Base-by-base conservation (phyloP, 2,329 filamentous ascomycete species). In the Blumeria hordei region DNA sequence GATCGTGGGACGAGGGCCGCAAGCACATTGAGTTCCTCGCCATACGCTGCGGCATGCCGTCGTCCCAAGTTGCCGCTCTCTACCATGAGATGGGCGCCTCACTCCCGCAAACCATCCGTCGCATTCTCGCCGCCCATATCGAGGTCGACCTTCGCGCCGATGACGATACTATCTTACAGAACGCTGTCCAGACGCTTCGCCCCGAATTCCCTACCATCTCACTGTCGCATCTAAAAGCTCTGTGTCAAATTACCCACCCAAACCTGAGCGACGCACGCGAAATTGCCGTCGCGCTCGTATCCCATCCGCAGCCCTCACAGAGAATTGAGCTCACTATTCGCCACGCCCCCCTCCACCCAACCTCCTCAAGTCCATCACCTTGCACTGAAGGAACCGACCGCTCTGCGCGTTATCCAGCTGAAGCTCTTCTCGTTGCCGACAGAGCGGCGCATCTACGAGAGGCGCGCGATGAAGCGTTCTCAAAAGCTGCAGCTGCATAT, bases 31-130 rank as follows among this genome's bases (percentile, higher is more conserved):
- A 79, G 0, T 81, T 80, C 58, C 74, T 84, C 55, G 70, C 71
- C 12, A 70, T 71, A 8, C 71, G 74, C 41, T 72, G 70, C 2
- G 64, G 64, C 3, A 71, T 73, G 33, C 67, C 72, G 2, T 62
- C 74, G 12, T 64, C 73, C 2, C 66, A 67, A 34, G 70, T 81
- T 3, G 68, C 70, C 1, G 80, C 78, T 0, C 62, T 75, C 1
- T 83, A 83, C 61, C 74, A 82, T 63, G 73, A 76, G 43, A 74
- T 76, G 56, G 72, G 74, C 12, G 75, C 74, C 1, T 79, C 76
- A 7, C 61, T 79, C 1, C 63, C 72, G 11, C 66, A 67, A 4
- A 80, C 80, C 0, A 76, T 84, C 33, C 64, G 69, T 14, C 70
- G 70, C 1, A 66, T 84, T 3, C 59, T 66, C 2, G 55, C 63